Evolutionary conservation across 228 moss, liverwort and hornwort genomes (phyloP), one percentile per base, ranked within the genome.

Genomic region (Sphagnum fallax): DNA sequence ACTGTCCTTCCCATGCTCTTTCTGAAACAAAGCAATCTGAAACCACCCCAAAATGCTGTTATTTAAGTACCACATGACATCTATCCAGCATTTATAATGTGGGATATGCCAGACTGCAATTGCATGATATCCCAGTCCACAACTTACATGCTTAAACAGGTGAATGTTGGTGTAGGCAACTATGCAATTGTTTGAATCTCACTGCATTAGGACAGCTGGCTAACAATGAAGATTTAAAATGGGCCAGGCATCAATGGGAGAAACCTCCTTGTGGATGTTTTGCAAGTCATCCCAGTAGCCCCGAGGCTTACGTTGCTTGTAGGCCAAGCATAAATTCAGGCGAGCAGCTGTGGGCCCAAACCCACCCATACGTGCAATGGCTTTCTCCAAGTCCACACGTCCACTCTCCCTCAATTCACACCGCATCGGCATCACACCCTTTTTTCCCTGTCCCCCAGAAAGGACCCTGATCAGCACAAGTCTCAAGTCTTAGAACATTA

Each of bases 251-350:
- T 49, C 4, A 50, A 62, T 18, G 5, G 53, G 16, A 58, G 61
- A 18, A 61, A 90, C 94, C 88, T 97, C 97, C 64, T 80, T 75
- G 16, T 82, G 88, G 71, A 97, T 75, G 51, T 97, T 97, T 65
- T 97, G 83, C 66, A 97, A 78, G 52, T 93, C 78, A 77, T 97
- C 93, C 97, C 97, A 97, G 70, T 91, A 93, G 61, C 97, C 97
- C 69, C 88, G 83, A 57, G 97, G 97, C 67, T 91, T 90, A 52
- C 97, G 88, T 67, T 87, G 87, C 74, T 97, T 88, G 61, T 88
- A 88, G 51, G 88, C 85, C 62, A 88, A 73, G 70, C 82, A 83
- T 6, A 97, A 87, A 32, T 87, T 90, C 73, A 97, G 51, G 64
- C 81, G 88, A 4, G 79, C 69, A 78, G 97, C 93, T 16, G 93